phyloP scores from a whole-genome alignment of 2,329 filamentous ascomycete genomes.

The Parasarocladium wereldwijsianum region DNA sequence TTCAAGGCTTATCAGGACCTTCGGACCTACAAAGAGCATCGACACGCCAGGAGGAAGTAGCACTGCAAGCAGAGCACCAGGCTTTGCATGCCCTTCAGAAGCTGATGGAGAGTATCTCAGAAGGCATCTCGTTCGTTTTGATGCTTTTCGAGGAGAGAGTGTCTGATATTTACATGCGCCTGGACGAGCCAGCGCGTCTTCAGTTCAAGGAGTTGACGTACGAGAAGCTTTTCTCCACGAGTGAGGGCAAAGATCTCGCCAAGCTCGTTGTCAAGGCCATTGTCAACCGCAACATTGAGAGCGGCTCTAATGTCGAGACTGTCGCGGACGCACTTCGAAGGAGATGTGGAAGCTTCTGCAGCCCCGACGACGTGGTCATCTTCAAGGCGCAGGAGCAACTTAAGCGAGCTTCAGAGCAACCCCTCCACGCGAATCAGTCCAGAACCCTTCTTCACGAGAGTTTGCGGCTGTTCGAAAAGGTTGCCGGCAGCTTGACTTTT shows the following conservation, averaged over 20 bases:
- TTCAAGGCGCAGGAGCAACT: conserved; percentile 97
- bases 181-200: conserved; percentile 56
- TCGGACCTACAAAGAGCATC: conserved; percentile 65
- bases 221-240: conserved; percentile 70
- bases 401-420: conserved; percentile 72
- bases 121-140: conserved; percentile 90
- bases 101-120: conserved; percentile 79
- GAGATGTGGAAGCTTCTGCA: conserved; percentile 93
- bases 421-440: conserved; percentile 58
- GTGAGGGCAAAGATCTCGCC: conserved; percentile 71
- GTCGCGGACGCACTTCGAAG: conserved; percentile 88
- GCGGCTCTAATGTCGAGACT: conserved; percentile 92
- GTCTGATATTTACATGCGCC: conserved; percentile 66
- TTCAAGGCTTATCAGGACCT: conserved; percentile 85
- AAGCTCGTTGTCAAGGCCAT: conserved; percentile 95
- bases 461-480: conserved; percentile 73
- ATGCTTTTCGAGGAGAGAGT: conserved; percentile 91
- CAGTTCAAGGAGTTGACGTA: conserved; percentile 68
- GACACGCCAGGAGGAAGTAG: conserved; percentile 80
- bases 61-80: conserved; percentile 86
- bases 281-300: conserved; percentile 93
- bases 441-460: conserved; percentile 79
- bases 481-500: conserved; percentile 67
- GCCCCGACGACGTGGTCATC: conserved; percentile 89
- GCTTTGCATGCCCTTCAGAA: conserved; percentile 76